Base-by-base conservation (phyloP, 2,329 filamentous ascomycete species). In the Capronia epimyces region DNA sequence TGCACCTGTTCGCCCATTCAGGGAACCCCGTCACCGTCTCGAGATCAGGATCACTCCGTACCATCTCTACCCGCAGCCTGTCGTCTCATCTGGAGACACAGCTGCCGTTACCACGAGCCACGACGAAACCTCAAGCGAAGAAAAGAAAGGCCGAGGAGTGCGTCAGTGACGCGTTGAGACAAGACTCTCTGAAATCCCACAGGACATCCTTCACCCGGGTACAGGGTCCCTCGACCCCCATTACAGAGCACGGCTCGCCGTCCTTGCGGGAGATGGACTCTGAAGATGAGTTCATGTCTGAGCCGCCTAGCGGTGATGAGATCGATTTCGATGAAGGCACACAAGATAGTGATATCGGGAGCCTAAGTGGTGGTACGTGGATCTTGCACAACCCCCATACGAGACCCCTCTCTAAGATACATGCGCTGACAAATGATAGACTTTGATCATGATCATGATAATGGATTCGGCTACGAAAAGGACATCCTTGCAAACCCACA, bases 201-300 rank as follows among this genome's bases (percentile, higher is more conserved):
- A 69, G 62, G 65, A 68, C 55, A 50, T 60, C 57, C 51, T 63
- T 57, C 7, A 36, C 32, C 12, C 54, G 43, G 25, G 29, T 46
- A 24, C 56, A 58, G 57, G 54, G 57, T 50, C 67, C 68, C 32
- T 71, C 73, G 37, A 77, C 79, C 34, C 81, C 82, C 18, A 78
- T 62, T n/a, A 60, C 60, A 62, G 62, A 69, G 55, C 56, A 75
- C 50, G 68, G 64, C 55, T 71, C 69, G 16, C 69, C 71, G 15
- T 64, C 67, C 20, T 65, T 66, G 45, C 73, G 74, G 18, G 60
- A 72, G 29, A 96, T 96, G 90, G 89, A 95, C 73, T 96, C 90
- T 7, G 91, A 97, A 63, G 89, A 96, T 65, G 91, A 96, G 54
- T 90, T 90, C 69, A 86, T 93, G 79, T 94, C 87, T 62, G 82